Evolutionary conservation across 2,329 filamentous ascomycete genomes (phyloP).

Genomic region (Chaetomiaceae sp.): DNA sequence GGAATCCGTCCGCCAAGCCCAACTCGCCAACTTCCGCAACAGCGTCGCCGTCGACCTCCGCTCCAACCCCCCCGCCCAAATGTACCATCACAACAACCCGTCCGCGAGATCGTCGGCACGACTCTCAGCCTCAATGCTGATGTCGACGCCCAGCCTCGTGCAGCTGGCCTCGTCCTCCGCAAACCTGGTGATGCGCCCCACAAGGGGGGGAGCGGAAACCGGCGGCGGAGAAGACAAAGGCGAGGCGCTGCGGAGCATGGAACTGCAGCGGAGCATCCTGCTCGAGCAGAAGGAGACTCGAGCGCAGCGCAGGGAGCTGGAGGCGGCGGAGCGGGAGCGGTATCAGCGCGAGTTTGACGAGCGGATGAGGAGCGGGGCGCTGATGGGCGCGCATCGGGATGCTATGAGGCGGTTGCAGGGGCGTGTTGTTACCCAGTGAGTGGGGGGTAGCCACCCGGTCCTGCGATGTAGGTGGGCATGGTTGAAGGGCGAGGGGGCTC

Average conservation of each 20-base stretch:
- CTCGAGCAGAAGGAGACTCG: constrained; percentile 61
- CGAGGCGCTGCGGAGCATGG: constrained; percentile 45
- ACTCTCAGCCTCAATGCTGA: no score
- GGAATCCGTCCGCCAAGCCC: constrained; percentile 47
- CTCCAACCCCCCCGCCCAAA: constrained; percentile 32
- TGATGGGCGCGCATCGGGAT: constrained; percentile 73
- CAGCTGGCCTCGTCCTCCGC: neutral
- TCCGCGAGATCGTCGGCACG: no score
- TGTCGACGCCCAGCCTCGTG: no score
- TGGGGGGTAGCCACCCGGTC: no score
- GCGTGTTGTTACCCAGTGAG: constrained; percentile 25
- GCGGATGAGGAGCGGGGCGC: constrained; percentile 69
- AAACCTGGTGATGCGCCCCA: neutral
- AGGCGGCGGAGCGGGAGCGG: constrained; percentile 53
- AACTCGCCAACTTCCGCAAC: constrained; percentile 63
- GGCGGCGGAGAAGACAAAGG: neutral
- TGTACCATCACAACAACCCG: neutral
- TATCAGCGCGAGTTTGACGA: constrained; percentile 64
- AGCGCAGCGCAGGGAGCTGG: constrained; percentile 54
- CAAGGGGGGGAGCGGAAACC: no score
- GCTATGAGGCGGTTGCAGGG: constrained; percentile 76
- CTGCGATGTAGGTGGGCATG: no score
- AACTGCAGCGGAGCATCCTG: constrained; percentile 52
- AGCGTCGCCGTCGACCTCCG: constrained; percentile 61
- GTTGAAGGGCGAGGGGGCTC: no score